A percentile compares a stretch with the other conserved stretches of the same genome.
phyloP scores from a whole-genome alignment of 2,329 filamentous ascomycete species.

The Ilyonectria robusta region DNA sequence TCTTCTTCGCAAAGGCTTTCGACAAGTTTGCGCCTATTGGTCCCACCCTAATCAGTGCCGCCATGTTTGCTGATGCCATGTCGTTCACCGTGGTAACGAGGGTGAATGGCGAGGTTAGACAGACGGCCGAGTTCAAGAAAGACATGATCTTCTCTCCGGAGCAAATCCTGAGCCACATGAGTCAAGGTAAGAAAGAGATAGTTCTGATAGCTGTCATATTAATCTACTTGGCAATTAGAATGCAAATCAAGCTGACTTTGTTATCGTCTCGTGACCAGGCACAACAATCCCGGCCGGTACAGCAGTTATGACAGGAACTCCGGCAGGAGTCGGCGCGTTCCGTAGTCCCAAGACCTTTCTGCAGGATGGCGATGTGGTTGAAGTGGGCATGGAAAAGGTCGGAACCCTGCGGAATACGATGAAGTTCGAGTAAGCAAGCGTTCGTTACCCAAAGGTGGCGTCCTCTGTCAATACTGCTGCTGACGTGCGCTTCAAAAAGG shows the following conservation, averaged over 20 bases:
- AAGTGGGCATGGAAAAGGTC: neutral
- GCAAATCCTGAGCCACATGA: neutral
- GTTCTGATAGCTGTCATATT: neutral
- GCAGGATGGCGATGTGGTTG: neutral
- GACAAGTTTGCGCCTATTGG: neutral
- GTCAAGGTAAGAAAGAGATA: neutral
- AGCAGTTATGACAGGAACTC: neutral
- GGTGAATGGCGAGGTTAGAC: neutral
- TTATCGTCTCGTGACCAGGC: neutral
- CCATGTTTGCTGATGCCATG: neutral
- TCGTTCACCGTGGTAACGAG: neutral
- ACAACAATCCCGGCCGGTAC: neutral
- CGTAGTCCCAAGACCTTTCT: neutral
- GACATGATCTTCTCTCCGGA: neutral
- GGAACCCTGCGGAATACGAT: neutral
- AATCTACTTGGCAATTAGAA: neutral
- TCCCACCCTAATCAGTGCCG: neutral
- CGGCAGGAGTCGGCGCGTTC: neutral
- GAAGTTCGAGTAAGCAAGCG: neutral
- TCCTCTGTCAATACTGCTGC: neutral
- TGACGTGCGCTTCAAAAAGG: neutral
- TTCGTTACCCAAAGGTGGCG: neutral
- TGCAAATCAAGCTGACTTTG: neutral
- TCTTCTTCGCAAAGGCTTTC: neutral
- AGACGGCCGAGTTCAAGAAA: neutral